These are phyloP conservation scores for Colletotrichum sp. DNA, from an alignment of 2,329 filamentous ascomycete genomes.

Conservation along the genomic window DNA sequence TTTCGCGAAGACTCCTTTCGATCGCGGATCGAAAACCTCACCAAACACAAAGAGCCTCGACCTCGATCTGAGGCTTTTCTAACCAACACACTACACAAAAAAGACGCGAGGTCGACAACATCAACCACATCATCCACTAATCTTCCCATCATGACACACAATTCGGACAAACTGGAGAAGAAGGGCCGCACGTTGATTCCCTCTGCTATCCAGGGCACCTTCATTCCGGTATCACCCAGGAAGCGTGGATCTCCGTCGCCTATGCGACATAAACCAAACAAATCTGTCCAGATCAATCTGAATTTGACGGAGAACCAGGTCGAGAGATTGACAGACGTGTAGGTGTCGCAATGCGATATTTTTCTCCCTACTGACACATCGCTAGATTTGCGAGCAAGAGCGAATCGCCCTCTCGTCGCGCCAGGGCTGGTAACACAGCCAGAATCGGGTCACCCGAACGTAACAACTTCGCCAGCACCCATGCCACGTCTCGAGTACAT, in stretches of 20 bases:
- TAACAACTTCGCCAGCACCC: background rate
- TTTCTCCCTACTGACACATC: conserved; percentile 10
- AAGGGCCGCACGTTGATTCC: background rate
- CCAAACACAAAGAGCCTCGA: background rate
- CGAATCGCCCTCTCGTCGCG: conserved; percentile 27
- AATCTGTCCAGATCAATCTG: conserved; percentile 50
- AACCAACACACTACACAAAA: background rate
- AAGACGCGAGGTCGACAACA: background rate
- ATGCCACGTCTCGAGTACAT: background rate
- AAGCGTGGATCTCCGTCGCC: conserved; percentile 40
- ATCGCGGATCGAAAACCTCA: background rate
- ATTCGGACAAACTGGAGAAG: background rate
- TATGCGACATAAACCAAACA: conserved; percentile 34
- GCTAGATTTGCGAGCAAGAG: conserved; percentile 37
- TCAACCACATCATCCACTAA: background rate
- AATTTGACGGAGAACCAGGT: conserved; percentile 55
- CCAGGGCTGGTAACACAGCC: conserved; percentile 18
- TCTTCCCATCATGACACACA: conserved; percentile 6
- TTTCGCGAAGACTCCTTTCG: conserved; percentile 7
- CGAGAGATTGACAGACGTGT: conserved; percentile 52
- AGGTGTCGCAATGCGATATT: conserved; percentile 21
- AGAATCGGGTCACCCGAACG: conserved; percentile 26
- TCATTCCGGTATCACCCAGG: conserved; percentile 38
- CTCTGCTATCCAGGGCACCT: conserved; percentile 38
- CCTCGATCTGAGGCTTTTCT: background rate